Conservation (phyloP, 2,329 filamentous ascomycete species). For the Tympanopsis confertula region DNA sequence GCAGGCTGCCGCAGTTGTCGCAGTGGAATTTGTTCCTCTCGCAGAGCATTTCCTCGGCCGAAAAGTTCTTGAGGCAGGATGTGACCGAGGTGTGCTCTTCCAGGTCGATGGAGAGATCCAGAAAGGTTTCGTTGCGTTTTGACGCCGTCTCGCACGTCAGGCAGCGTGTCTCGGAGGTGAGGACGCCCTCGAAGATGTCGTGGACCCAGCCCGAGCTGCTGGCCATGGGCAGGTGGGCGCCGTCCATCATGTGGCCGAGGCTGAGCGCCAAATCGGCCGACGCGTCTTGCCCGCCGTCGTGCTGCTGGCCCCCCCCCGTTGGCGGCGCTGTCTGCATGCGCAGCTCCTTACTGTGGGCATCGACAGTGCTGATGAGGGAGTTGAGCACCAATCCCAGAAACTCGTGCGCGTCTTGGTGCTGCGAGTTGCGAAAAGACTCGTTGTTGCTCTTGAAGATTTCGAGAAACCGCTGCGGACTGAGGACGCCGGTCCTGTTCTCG, state of each 20-base stretch:
- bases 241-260: too few relatives aligned
- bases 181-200: conserved; percentile 85
- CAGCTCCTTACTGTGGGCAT: conserved; percentile 65
- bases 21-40: conserved; percentile 99
- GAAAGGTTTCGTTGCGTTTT: conserved; percentile 86
- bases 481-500: conserved; percentile 71
- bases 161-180: conserved; percentile 94
- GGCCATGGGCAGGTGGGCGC: conserved; percentile 21
- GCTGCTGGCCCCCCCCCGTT: conserved; percentile 23
- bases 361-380: conserved; percentile 86
- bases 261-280: conserved; percentile 23
- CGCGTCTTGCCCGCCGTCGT: conserved; percentile 36
- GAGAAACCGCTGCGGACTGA: conserved; percentile 84
- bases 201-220: conserved; percentile 81
- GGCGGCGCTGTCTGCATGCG: conserved; percentile 29
- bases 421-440: conserved; percentile 90
- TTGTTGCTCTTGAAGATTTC: conserved; percentile 90
- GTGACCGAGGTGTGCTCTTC: conserved; percentile 94
- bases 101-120: conserved; percentile 90
- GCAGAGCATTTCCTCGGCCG: conserved; percentile 95
- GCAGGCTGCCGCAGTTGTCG: conserved; percentile 88
- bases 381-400: conserved; percentile 94
- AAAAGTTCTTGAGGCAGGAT: conserved; percentile 89
- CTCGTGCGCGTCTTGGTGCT: conserved; percentile 98
- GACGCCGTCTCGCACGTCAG: conserved; percentile 93